Percentiles rank a stretch among this genome's conserved stretches.
phyloP scores from a whole-genome alignment of 2,329 filamentous ascomycete species.

The Fusarium verticillioides region DNA sequence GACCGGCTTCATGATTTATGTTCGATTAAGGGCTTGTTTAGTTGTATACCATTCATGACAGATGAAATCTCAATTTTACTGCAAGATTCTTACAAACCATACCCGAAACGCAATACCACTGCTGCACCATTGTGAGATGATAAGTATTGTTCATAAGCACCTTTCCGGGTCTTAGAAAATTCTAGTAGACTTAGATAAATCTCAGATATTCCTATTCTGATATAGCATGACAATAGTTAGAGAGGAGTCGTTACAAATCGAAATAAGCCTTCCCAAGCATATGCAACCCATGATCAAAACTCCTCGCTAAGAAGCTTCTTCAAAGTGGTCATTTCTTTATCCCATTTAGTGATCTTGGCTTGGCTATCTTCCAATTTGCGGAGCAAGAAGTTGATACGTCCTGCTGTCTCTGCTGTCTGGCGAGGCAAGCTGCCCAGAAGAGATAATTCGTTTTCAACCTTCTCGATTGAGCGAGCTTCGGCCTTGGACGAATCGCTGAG shows the following conservation, averaged over 20 bases:
- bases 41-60: conserved; percentile 41
- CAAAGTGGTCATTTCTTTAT: conserved; percentile 75
- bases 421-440: conserved; percentile 76
- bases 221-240: background rate
- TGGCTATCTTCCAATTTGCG: conserved; percentile 80
- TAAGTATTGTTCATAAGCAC: background rate
- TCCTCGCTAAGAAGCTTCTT: conserved; percentile 70
- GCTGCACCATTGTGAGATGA: background rate
- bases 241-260: background rate
- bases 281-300: conserved; percentile 51
- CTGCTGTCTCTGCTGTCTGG: conserved; percentile 74
- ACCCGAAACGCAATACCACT: background rate
- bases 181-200: background rate
- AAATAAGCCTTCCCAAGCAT: background rate
- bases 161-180: background rate
- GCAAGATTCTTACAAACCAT: conserved; percentile 1
- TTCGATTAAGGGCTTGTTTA: conserved; percentile 17
- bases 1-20: conserved; percentile 41
- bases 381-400: conserved; percentile 77
- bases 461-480: conserved; percentile 79
- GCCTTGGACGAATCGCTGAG: conserved; percentile 75
- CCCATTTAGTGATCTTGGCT: conserved; percentile 76
- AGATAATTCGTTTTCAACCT: conserved; percentile 80
- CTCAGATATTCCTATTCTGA: background rate
- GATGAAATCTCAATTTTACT: conserved; percentile 17